These are phyloP conservation scores for Geotrichum fermentans DNA, from an alignment of 1,139 yeast genomes.

Conservation along the genomic window DNA sequence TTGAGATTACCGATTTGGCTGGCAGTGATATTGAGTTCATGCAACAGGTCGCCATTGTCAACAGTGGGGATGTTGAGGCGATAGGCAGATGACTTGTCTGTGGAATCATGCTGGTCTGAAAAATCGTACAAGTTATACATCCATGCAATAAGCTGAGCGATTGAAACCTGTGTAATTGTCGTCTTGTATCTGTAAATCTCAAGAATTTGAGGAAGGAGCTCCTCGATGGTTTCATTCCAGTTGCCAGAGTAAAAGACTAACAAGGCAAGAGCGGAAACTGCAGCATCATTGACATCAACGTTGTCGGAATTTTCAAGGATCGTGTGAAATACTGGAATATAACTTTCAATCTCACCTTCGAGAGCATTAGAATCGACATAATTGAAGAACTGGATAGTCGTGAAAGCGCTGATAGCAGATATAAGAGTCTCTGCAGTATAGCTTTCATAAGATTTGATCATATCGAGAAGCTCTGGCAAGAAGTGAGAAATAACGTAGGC, in stretches of 20 bases:
- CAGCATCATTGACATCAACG: background rate
- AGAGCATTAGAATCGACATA: background rate
- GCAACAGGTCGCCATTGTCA: background rate
- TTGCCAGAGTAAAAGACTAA: background rate
- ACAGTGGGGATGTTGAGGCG: background rate
- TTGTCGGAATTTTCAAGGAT: background rate
- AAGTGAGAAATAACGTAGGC: background rate
- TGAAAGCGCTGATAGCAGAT: background rate
- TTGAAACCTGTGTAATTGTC: background rate
- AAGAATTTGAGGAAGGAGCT: background rate
- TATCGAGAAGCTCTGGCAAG: background rate
- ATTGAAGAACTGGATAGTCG: background rate
- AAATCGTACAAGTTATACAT: slow-evolving; percentile 4
- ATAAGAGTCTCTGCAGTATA: background rate
- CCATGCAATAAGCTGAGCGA: background rate
- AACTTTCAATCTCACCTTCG: background rate
- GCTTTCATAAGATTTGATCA: background rate
- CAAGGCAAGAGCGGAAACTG: background rate
- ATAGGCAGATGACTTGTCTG: background rate
- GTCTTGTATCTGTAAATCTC: background rate
- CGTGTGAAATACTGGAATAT: background rate
- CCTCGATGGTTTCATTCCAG: slow-evolving; percentile 4
- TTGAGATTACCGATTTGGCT: background rate
- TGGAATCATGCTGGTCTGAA: background rate
- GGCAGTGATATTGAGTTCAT: background rate